These are phyloP conservation scores for Mycena epipterygia DNA, from an alignment of 768 basidiomycete genomes.

Conservation along the genomic window DNA sequence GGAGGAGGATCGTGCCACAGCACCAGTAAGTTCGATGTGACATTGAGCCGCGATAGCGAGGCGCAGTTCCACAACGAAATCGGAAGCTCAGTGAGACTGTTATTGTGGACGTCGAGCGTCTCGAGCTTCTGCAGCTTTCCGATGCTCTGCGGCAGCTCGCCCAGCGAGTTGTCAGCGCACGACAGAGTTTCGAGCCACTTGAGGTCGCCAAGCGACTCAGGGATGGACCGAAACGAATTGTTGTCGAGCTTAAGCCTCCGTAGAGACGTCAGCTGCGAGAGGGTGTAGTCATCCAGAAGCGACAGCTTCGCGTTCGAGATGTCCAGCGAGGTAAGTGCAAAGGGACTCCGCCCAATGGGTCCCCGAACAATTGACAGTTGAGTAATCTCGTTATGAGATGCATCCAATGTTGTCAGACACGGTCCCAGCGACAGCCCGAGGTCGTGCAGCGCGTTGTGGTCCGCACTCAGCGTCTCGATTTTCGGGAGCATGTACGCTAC, in stretches of 20 bases:
- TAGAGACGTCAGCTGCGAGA: constrained; percentile 81
- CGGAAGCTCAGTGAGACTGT: constrained; percentile 85
- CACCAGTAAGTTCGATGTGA: constrained; percentile 88
- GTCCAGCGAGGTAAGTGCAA: constrained; percentile 82
- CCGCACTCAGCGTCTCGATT: constrained; percentile 77
- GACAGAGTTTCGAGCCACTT: constrained; percentile 78
- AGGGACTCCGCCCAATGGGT: constrained; percentile 58
- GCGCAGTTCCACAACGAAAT: constrained; percentile 87
- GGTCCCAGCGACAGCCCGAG: constrained; percentile 85
- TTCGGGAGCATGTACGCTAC: constrained; percentile 77
- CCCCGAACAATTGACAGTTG: constrained; percentile 74
- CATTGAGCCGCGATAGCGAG: constrained; percentile 79
- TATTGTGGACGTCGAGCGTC: constrained; percentile 90
- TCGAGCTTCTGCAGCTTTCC: constrained; percentile 83
- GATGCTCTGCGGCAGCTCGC: constrained; percentile 79
- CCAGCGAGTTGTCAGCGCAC: constrained; percentile 93
- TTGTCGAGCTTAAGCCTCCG: constrained; percentile 82
- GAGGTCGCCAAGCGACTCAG: constrained; percentile 86
- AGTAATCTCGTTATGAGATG: constrained; percentile 92
- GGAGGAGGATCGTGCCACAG: constrained; percentile 78
- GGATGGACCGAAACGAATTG: constrained; percentile 88
- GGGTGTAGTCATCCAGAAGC: constrained; percentile 79
- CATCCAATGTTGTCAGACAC: constrained; percentile 74
- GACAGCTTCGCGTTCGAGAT: constrained; percentile 92
- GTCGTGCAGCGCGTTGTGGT: constrained; percentile 86